Conservation (phyloP, 1,284 basidiomycete species). For the Phellinidium pouzarii region DNA sequence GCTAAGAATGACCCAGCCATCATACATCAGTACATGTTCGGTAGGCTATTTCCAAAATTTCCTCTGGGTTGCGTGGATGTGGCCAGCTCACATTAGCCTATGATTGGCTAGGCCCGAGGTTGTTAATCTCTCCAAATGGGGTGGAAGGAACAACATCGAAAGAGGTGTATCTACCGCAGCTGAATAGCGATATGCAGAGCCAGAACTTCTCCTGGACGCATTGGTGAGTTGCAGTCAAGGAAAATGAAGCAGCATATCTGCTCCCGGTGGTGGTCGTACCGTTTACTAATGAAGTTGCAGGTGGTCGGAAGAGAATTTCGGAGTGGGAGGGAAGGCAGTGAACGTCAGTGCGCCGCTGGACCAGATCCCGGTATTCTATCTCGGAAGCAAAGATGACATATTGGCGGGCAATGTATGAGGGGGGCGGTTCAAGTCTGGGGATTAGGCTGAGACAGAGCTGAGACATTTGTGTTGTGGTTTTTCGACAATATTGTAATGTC, state of each 20-base stretch:
- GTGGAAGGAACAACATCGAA: constrained; percentile 27
- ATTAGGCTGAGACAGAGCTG: no score
- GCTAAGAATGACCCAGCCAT: constrained; percentile 30
- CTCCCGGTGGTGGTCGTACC: neutral
- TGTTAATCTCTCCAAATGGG: constrained; percentile 34
- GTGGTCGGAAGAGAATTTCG: constrained; percentile 33
- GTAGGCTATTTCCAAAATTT: constrained; percentile 21
- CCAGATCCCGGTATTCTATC: constrained; percentile 35
- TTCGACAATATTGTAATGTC: no score
- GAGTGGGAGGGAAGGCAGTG: constrained; percentile 28
- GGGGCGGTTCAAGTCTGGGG: no score
- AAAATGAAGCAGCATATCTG: no score
- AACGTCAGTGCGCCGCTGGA: constrained; percentile 31
- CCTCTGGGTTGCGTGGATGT: neutral
- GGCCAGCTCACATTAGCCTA: neutral
- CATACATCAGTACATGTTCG: constrained; percentile 35
- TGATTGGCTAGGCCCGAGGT: constrained; percentile 26
- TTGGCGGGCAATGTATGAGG: constrained; percentile 27
- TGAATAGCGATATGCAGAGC: constrained; percentile 22
- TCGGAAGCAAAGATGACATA: constrained; percentile 31
- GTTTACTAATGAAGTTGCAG: constrained; percentile 19
- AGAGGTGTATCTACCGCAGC: constrained; percentile 32
- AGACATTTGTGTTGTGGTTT: no score
- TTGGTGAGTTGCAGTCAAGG: constrained; percentile 30
- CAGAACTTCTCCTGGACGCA: constrained; percentile 31